Evolutionary conservation across 495 filamentous ascomycete species (phyloP), one percentile per base, ranked within the genome.

Genomic region (Penicillium ochrochloron): DNA sequence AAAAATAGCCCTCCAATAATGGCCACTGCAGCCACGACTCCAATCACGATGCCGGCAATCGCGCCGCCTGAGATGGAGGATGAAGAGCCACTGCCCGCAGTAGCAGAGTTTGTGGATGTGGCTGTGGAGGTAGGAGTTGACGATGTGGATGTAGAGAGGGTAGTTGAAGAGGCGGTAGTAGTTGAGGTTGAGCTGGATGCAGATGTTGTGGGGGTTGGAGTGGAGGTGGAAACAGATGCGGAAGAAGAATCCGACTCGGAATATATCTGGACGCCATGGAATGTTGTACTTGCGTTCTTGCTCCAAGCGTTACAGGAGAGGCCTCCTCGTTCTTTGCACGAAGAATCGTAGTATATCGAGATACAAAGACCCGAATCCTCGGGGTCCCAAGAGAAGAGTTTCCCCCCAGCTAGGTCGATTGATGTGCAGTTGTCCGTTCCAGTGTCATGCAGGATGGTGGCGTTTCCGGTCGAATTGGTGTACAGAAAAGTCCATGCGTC

Each of bases 401-500:
- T 59, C 2, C 50, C 63, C 12, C 61, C 27, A 5, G 60, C 60
- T 5, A 66, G 55, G n/a, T 60, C 41, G 8, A 67, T 53, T 17
- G 39, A 50, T 1, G 69, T 68, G 42, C 69, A 71, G 10, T 59
- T 54, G 15, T 34, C 21, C 6, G 42, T 12, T 6, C 46, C 54
- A 10, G 52, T 44, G 50, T 67, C 59, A 3, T 65, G 60, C 7
- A 60, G 39, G 11, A 71, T 69, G 14, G 56, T 60, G 3, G 69
- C 58, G 1, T 57, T 37, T 23, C 54, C 48, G 1, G 63, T 63
- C 35, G 60, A 33, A n/a, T 68, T 68, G 17, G 69, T 71, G 39
- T 37, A 64, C 29, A 62, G 58, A 52, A 71, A 71, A 7, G 66
- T 71, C 69, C 69, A 71, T 29, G 51, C 69, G 9, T 66, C 34